A percentile compares a stretch with the other conserved stretches of the same genome.
These are phyloP conservation scores for Gossypium ekmanianum DNA, from an alignment of 345 rosid genomes.

Conservation along the genomic window DNA sequence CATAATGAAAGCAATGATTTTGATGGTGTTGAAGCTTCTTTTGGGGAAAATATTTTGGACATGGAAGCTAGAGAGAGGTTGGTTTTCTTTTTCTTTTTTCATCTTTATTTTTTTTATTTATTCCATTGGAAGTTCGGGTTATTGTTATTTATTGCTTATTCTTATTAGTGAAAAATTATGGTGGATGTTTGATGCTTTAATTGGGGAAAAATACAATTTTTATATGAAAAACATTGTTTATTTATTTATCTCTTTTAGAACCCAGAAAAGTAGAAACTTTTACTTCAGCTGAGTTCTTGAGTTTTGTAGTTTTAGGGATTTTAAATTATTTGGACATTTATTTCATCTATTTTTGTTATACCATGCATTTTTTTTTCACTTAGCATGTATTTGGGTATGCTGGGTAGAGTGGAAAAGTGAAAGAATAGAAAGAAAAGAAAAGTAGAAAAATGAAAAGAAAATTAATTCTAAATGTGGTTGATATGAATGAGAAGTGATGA, in stretches of 20 bases:
- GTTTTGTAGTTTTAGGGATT: neutral
- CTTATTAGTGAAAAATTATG: no score
- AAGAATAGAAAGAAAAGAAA: no score
- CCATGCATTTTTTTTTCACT: neutral
- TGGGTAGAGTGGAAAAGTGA: no score
- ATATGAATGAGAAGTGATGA: no score
- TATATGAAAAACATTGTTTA: neutral
- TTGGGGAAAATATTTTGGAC: slow-evolving; percentile 67
- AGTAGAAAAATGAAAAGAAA: no score
- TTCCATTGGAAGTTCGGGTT: neutral
- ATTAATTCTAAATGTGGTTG: no score
- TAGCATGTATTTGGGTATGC: no score
- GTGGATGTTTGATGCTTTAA: neutral
- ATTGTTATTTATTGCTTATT: neutral
- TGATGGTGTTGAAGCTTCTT: slow-evolving; percentile 50
- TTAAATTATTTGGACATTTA: neutral
- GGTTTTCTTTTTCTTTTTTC: slow-evolving; percentile 4
- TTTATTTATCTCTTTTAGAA: neutral
- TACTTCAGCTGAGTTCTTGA: neutral
- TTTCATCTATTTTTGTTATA: neutral
- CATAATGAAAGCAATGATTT: slow-evolving; percentile 12
- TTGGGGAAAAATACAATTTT: neutral
- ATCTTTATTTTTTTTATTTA: neutral
- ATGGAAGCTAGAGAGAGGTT: slow-evolving; percentile 69
- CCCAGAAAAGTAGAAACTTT: neutral